Evolutionary conservation across 1,139 yeast species (phyloP), one percentile per base, ranked within the genome.

Genomic region (Blastobotrys elegans): DNA sequence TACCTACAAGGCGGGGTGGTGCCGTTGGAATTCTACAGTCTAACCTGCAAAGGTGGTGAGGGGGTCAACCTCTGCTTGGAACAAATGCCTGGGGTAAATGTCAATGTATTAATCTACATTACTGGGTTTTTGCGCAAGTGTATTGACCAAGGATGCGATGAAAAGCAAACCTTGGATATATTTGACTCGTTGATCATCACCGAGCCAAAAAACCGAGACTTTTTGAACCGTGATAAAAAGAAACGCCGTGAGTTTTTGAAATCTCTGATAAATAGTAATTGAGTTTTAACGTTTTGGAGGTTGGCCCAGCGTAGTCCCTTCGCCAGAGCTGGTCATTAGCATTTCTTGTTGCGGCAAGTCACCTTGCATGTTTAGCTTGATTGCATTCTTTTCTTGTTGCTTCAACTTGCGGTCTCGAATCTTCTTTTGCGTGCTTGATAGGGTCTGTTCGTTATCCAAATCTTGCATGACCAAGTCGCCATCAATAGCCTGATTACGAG

Each of bases 251-350:
- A 57, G 38, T 54, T 65, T 45, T 48, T 61, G 33, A 51, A 51
- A 40, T 51, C 52, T 24, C 42, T 59, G 32, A 46, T 59, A 26
- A 29, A 31, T 27, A 34, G 31, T 34, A 41, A 34, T 20, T n/a
- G n/a, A n/a, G n/a, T n/a, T n/a, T n/a, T 41, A 10, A 38, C 27
- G 22, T 18, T 27, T 17, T 18, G 54, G 55, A 20, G 56, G 87
- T 33, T 82, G 81, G 33, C 97, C 97, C 52, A 89, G 70, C 2
- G 95, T 84, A 32, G 96, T 89, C 48, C 96, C 96, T 58, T 80
- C 79, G 27, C 84, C 84, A 33, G 71, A 68, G 13, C 74, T 61
- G 43, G 70, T 66, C 35, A 75, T 66, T 26, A 69, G 65, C 49
- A 80, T 70, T 10, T 74, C 74, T 39, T 72, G 72, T 22, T 73